Evolutionary conservation across 2,329 filamentous ascomycete genomes (phyloP).

Genomic region (Colletotrichum cordylinicola): DNA sequence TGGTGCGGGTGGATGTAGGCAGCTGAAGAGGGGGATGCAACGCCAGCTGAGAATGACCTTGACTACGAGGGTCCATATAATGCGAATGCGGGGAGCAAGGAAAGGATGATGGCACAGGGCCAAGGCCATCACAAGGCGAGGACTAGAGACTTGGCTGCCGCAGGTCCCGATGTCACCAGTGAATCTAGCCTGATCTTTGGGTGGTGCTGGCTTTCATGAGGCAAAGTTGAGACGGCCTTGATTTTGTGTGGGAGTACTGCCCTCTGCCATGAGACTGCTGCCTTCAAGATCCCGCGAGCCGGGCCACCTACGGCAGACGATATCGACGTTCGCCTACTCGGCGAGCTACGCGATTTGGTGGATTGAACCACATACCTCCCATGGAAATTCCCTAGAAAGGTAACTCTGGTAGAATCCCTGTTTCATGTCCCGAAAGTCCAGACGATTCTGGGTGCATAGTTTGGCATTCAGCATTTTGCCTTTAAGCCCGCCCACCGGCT

Average conservation of each 20-base stretch:
- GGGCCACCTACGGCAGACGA: neutral
- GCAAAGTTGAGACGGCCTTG: constrained; percentile 18
- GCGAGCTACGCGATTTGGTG: neutral
- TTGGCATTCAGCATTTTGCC: neutral
- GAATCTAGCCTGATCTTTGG: neutral
- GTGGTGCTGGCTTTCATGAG: neutral
- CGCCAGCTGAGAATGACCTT: neutral
- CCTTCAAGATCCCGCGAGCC: neutral
- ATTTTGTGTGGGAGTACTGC: neutral
- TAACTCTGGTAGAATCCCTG: neutral
- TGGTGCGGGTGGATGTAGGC: neutral
- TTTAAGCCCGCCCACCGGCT: neutral
- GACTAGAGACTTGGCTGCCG: neutral
- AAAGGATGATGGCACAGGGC: neutral
- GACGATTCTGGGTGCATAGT: neutral
- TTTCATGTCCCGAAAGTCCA: neutral
- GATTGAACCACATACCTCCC: neutral
- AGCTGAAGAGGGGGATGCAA: neutral
- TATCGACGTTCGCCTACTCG: neutral
- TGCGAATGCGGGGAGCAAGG: neutral
- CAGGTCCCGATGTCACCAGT: neutral
- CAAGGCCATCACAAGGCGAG: neutral
- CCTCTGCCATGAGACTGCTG: neutral
- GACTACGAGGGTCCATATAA: neutral
- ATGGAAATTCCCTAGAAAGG: neutral